Evolutionary conservation across 768 basidiomycete species (phyloP).

Genomic region (Hypsizygus marmoreus): DNA sequence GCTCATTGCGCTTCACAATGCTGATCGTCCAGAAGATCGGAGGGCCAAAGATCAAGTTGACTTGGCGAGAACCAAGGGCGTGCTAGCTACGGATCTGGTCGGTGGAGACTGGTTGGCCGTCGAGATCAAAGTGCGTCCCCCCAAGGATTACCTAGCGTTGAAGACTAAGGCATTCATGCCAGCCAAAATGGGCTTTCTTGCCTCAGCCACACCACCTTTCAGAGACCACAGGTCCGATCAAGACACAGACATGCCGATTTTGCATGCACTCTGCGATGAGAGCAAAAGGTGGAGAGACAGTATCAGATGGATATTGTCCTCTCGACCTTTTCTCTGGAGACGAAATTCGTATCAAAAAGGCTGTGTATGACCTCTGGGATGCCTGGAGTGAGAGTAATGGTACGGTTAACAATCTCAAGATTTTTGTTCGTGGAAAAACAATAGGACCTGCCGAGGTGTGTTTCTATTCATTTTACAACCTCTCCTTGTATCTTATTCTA

Average conservation of each 20-base stretch:
- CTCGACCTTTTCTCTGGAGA: slow-evolving; percentile 87
- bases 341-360: slow-evolving; percentile 56
- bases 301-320: slow-evolving; percentile 71
- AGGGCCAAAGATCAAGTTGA: slow-evolving; percentile 62
- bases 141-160: too few relatives aligned
- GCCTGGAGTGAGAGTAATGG: slow-evolving; percentile 70
- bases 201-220: slow-evolving; percentile 68
- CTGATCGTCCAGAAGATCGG: slow-evolving; percentile 57
- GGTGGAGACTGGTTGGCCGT: slow-evolving; percentile 66
- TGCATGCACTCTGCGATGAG: slow-evolving; percentile 82
- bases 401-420: slow-evolving; percentile 74
- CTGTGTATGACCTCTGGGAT: slow-evolving; percentile 71
- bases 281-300: slow-evolving; percentile 35
- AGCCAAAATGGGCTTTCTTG: slow-evolving; percentile 99
- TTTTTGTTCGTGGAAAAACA: slow-evolving; percentile 71
- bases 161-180: too few relatives aligned
- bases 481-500: slow-evolving; percentile 3
- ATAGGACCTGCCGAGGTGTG: slow-evolving; percentile 62
- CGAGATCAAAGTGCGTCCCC: slow-evolving; percentile 88
- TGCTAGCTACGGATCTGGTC: slow-evolving; percentile 82
- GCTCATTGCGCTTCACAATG: slow-evolving; percentile 49
- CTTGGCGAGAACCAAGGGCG: slow-evolving; percentile 49
- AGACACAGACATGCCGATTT: slow-evolving; percentile 80
- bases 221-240: slow-evolving; percentile 52
- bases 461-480: background rate